Evolutionary conservation across 2,329 filamentous ascomycete genomes (phyloP).

Genomic region (Microdochium paspali): DNA sequence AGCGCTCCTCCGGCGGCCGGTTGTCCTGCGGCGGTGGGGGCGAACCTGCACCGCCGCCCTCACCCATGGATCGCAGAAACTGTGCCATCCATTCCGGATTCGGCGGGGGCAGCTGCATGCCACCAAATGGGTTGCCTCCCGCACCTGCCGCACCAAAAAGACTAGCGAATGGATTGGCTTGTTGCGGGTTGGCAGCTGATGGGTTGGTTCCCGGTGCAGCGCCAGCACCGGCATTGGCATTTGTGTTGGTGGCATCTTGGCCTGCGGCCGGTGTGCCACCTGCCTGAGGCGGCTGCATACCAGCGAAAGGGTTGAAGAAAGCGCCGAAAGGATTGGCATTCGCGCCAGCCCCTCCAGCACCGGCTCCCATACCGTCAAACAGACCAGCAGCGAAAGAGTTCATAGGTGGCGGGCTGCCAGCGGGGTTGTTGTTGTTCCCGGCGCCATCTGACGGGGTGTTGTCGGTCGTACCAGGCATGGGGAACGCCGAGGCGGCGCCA

Average conservation of each 20-base stretch:
- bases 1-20: conserved; percentile 86
- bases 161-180: conserved; percentile 58
- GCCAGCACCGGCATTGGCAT: too few relatives aligned
- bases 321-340: conserved; percentile 24
- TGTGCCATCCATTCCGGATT: conserved; percentile 47
- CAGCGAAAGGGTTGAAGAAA: conserved; percentile 35
- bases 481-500: conserved; percentile 54
- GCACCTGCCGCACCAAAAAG: conserved; percentile 41
- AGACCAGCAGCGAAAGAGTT: conserved; percentile 34
- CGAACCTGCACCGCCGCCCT: conserved; percentile 24
- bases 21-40: conserved; percentile 61
- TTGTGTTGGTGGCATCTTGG: conserved; percentile 12
- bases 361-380: conserved; percentile 13
- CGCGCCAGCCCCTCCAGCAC: neutral
- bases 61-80: conserved; percentile 40
- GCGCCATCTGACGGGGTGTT: conserved; percentile 55
- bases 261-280: conserved; percentile 16
- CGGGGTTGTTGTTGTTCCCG: conserved; percentile 23
- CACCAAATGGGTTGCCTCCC: conserved; percentile 22
- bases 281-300: neutral
- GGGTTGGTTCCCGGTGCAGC: conserved; percentile 10
- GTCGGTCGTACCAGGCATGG: conserved; percentile 85
- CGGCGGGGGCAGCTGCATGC: conserved; percentile 36
- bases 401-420: conserved; percentile 14
- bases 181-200: conserved; percentile 16